Evolutionary conservation across 192 early-diverging fungal species (phyloP).

Genomic region (Backusella liffmaniae): DNA sequence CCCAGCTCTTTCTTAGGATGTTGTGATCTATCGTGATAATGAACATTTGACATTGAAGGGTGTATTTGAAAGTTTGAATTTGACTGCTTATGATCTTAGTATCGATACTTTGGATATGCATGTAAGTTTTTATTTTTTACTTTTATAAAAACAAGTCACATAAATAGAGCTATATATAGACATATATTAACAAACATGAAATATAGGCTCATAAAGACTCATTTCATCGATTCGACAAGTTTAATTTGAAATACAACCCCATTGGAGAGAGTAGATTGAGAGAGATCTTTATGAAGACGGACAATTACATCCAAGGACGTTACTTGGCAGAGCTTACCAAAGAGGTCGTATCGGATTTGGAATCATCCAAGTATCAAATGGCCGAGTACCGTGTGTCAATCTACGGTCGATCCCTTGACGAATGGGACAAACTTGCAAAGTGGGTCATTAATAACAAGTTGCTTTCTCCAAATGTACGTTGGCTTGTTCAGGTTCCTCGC

Average conservation of each 20-base stretch:
- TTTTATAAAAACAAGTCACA: neutral
- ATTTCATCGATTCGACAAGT: constrained; percentile 96
- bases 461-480: constrained; percentile 89
- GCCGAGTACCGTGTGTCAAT: constrained; percentile 93
- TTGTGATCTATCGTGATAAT: constrained; percentile 85
- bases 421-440: constrained; percentile 94
- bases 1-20: constrained; percentile 39
- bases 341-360: constrained; percentile 86
- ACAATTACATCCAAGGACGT: constrained; percentile 83
- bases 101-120: constrained; percentile 98
- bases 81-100: constrained; percentile 91
- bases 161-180: neutral
- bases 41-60: constrained; percentile 75
- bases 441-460: constrained; percentile 93
- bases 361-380: constrained; percentile 93
- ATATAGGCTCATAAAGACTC: constrained; percentile 81
- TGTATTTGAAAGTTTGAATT: constrained; percentile 87
- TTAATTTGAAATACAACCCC: constrained; percentile 96
- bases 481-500: constrained; percentile 92
- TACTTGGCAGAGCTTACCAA: constrained; percentile 93
- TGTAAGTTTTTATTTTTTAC: constrained; percentile 27
- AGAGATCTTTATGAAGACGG: constrained; percentile 96
- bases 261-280: constrained; percentile 91
- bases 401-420: constrained; percentile 78
- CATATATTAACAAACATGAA: neutral